Evolutionary conservation across 352 stramenopile genomes (phyloP).

Genomic region (Phytopythium ostracodes): DNA sequence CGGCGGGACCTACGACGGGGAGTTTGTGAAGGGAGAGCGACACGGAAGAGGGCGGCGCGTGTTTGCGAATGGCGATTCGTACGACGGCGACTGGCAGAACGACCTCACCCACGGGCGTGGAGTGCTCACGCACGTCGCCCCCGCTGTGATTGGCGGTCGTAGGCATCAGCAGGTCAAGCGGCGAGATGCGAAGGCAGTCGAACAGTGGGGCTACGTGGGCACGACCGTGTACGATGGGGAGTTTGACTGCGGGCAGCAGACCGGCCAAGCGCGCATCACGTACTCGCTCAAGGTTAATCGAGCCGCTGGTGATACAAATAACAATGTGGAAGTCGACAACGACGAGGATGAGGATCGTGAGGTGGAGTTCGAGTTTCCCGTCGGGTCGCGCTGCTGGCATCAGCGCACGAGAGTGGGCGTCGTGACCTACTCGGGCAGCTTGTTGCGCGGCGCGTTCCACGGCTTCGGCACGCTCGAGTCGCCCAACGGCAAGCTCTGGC

Average conservation of each 20-base stretch:
- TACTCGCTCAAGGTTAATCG: constrained; percentile 25
- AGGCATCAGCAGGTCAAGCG: neutral
- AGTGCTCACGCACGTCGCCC: constrained; percentile 22
- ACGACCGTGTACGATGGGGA: constrained; percentile 43
- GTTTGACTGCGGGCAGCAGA: constrained; percentile 44
- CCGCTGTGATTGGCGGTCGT: neutral
- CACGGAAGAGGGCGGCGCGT: constrained; percentile 44
- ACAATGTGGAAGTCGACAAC: neutral
- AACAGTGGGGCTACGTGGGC: constrained; percentile 4
- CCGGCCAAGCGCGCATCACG: constrained; percentile 31
- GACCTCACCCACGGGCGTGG: constrained; percentile 61
- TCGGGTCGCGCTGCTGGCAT: constrained; percentile 54
- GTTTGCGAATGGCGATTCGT: constrained; percentile 49
- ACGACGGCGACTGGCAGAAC: constrained; percentile 51
- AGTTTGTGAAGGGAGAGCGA: constrained; percentile 41
- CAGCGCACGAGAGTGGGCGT: constrained; percentile 19
- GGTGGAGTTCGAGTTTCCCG: constrained; percentile 66
- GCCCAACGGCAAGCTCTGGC: constrained; percentile 53
- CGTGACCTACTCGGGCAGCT: constrained; percentile 34
- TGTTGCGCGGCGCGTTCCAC: constrained; percentile 62
- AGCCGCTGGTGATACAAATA: neutral
- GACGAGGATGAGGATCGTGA: constrained; percentile 31
- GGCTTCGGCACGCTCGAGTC: constrained; percentile 46
- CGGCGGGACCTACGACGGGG: constrained; percentile 51
- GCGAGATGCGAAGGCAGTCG: constrained; percentile 2